Evolutionary conservation across 148 eudicot genomes (phyloP), one percentile per base, ranked within the genome.

Genomic region (Rhododendron ovatum): DNA sequence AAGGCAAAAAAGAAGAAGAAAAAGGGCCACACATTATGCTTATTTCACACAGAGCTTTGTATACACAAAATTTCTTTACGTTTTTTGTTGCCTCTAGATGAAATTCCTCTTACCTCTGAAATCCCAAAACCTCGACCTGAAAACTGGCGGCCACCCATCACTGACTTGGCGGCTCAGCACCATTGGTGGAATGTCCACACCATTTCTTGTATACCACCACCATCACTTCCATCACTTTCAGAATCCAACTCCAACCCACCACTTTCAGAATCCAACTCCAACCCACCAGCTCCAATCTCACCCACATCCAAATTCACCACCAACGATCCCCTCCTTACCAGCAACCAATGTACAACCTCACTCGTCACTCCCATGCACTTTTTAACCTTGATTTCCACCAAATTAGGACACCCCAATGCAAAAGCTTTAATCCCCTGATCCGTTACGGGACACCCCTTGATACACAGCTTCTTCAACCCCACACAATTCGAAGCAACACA

Each of bases 341-440:
- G 87, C 86, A 94, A 88, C 92, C 89, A 89, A 78, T 88, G 92
- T 3, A 90, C 90, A 41, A 88, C 90, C 14, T 94, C 94, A 73
- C 83, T 86, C 2, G 92, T 93, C 75, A 95, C 98, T 80, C 89
- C 93, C 84, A 86, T 92, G 87, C 98, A 95, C 88, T 91, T 95
- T 88, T 94, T 94, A 9, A 95, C 94, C 90, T 94, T 94, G n/a
- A 95, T 90, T 85, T 95, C 94, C 53, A 92, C 93, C 88, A 95
- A 90, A 85, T 94, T 93, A 1, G 98, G 98, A 33, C 98, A 95
- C 33, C 96, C 95, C 83, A 86, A 89, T 53, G 94, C 94, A 24
- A 95, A 89, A 9, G 93, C 84, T 84, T 91, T 89, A 82, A 95
- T 89, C 45, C 96, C 98, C 75, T 81, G 71, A 88, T 95, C 93